Evolutionary conservation across 2,329 filamentous ascomycete genomes (phyloP), one percentile per base, ranked within the genome.

Genomic region (Cryphonectria parasitica): DNA sequence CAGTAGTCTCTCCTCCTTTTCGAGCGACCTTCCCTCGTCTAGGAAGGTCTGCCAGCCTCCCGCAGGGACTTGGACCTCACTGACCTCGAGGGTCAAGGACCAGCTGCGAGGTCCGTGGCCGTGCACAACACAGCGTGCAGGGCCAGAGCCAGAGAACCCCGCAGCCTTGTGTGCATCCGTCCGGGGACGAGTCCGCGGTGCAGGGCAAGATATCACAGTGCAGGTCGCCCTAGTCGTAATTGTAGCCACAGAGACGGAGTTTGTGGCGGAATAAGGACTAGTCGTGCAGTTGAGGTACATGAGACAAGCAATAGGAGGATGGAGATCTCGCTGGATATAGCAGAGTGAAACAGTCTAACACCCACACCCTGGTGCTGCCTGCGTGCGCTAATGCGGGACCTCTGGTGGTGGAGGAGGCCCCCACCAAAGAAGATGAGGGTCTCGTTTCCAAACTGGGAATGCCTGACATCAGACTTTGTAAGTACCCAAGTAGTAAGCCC

Each of bases 41-140:
- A 64, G 69, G 49, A 52, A 68, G 66, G 64, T 64, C 66, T 60
- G 66, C 56, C 61, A 68, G 45, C 69, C 66, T 68, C 64, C 61
- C 60, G 54, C 25, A 65, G 36, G 45, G 15, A 25, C 49, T 36
- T 31, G 49, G 45, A 36, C 43, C 19, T 56, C 64, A 66, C 43
- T 66, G 64, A 49, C 22, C 43, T 66, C 43, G 31, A 19, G 31
- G 28, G 64, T 54, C 28, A 11, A 11, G 43, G 45, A 36, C 31
- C 22, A 36, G 43, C 49, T 34, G 34, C 56, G 7, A 61, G 58
- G 58, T 39, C 58, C 34, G 34, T 39, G 58, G 19, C 54, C 54
- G 54, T 58, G 54, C 25, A 34, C 31, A 36, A 10, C 25, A 34
- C 31, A n/a, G 6, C 5, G 43, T 52, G 45, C 64, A 52, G 64